These are phyloP conservation scores for Phytopythium oedochilum DNA, from an alignment of 352 stramenopile genomes.

Conservation along the genomic window DNA sequence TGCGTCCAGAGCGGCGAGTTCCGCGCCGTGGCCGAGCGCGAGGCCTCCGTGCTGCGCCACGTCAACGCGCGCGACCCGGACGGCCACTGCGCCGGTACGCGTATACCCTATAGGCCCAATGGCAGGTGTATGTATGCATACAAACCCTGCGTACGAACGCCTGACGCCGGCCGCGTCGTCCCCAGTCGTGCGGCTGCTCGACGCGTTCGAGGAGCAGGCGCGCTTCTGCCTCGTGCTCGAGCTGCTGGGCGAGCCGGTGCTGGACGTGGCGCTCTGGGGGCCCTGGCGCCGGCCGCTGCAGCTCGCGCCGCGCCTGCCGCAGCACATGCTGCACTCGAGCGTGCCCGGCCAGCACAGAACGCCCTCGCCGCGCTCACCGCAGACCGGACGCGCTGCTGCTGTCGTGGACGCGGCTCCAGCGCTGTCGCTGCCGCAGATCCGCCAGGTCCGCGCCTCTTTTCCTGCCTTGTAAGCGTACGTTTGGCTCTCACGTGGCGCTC, in stretches of 20 bases:
- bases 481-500: too few species aligned
- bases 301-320: constrained; percentile 4
- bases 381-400: neutral
- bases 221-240: constrained; percentile 71
- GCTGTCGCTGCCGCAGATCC: constrained; percentile 32
- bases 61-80: constrained; percentile 33
- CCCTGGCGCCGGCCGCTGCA: constrained; percentile 92
- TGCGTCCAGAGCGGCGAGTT: constrained; percentile 42
- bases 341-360: neutral
- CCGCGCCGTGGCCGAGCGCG: constrained; percentile 52
- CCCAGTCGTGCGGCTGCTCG: constrained; percentile 45
- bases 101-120: too few species aligned
- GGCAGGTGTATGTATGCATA: too few species aligned
- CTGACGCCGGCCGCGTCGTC: too few species aligned
- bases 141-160: too few species aligned
- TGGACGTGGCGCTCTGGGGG: constrained; percentile 93
- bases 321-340: constrained; percentile 56
- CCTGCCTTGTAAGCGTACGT: too few species aligned
- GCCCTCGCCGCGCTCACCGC: neutral
- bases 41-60: constrained; percentile 36
- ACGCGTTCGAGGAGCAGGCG: constrained; percentile 47
- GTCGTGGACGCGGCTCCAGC: constrained; percentile 6
- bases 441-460: constrained; percentile 15
- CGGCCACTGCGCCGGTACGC: constrained; percentile 34
- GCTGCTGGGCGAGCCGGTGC: constrained; percentile 70